Evolutionary conservation across 2,329 filamentous ascomycete species (phyloP).

Genomic region (Diplodia sapinea): DNA sequence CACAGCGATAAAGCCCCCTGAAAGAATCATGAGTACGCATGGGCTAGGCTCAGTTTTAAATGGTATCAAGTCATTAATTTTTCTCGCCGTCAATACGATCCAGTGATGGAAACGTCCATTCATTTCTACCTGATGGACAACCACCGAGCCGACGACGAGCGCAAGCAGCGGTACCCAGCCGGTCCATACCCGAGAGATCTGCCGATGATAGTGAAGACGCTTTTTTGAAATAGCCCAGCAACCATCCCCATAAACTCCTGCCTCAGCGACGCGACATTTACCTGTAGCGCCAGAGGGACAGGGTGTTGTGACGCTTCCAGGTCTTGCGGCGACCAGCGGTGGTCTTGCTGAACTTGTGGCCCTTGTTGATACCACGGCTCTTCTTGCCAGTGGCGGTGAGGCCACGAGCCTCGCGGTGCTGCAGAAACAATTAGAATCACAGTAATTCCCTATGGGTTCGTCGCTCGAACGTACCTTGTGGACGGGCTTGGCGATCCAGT

Average conservation of each 20-base stretch:
- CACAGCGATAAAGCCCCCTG: not conserved
- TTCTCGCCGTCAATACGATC: constrained; percentile 18
- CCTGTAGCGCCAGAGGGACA: constrained; percentile 98
- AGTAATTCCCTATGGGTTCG: not conserved
- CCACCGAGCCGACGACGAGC: constrained; percentile 20
- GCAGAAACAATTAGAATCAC: not conserved
- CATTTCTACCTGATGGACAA: constrained; percentile 32
- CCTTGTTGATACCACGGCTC: constrained; percentile 99
- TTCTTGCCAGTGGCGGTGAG: constrained; percentile 99
- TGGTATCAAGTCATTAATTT: constrained; percentile 30
- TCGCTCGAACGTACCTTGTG: constrained; percentile 71
- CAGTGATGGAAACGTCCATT: constrained; percentile 30
- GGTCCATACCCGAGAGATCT: constrained; percentile 18
- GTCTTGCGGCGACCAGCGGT: constrained; percentile 97
- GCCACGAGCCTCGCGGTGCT: constrained; percentile 96
- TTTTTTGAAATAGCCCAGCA: constrained; percentile 30
- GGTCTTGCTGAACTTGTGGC: constrained; percentile 99
- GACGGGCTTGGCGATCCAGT: constrained; percentile 99
- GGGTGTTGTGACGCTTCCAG: constrained; percentile 99
- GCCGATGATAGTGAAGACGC: constrained; percentile 22
- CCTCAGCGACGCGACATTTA: constrained; percentile 55
- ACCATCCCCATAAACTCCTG: constrained; percentile 19
- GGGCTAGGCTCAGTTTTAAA: not conserved
- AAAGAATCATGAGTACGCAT: not conserved
- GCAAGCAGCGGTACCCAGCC: constrained; percentile 23